Evolutionary conservation across 2,329 filamentous ascomycete genomes (phyloP).

Genomic region (Neofusicoccum cordaticola): DNA sequence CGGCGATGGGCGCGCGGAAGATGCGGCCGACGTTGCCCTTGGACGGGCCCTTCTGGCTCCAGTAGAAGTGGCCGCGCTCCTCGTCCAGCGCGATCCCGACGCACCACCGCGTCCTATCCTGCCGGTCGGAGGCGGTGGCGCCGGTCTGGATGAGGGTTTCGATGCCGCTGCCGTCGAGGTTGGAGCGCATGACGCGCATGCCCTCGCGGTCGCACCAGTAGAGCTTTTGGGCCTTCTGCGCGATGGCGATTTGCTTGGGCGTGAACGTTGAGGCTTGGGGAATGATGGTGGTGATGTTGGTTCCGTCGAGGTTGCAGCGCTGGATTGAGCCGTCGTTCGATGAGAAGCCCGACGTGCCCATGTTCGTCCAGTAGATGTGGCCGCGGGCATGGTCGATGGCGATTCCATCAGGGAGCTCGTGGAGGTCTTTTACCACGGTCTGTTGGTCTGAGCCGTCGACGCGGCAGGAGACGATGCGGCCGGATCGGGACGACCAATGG

Average conservation of each 20-base stretch:
- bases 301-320: slow-evolving; percentile 51
- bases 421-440: slow-evolving; percentile 14
- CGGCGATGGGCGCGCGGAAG: slow-evolving; percentile 48
- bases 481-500: not conserved
- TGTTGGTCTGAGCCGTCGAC: slow-evolving; percentile 17
- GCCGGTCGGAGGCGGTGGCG: slow-evolving; percentile 24
- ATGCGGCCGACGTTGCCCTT: slow-evolving; percentile 54
- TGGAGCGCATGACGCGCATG: slow-evolving; percentile 34
- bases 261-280: slow-evolving; percentile 48
- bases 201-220: slow-evolving; percentile 48
- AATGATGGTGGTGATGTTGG: slow-evolving; percentile 44
- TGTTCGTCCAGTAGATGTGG: slow-evolving; percentile 33
- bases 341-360: slow-evolving; percentile 20
- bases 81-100: slow-evolving; percentile 55
- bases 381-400: slow-evolving; percentile 22
- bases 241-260: slow-evolving; percentile 41
- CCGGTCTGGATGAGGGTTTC: slow-evolving; percentile 42
- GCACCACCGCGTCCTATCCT: slow-evolving; percentile 47
- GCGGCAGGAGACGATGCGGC: slow-evolving; percentile 22
- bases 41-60: slow-evolving; percentile 58
- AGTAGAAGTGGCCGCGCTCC: slow-evolving; percentile 50
- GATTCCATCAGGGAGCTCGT: slow-evolving; percentile 33
- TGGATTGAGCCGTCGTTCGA: slow-evolving; percentile 43
- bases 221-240: slow-evolving; percentile 28
- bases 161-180: slow-evolving; percentile 34